A percentile compares a stretch with the other conserved stretches of the same genome.
Conservation (phyloP, 2,329 filamentous ascomycete species). For the Graphium sp. region DNA sequence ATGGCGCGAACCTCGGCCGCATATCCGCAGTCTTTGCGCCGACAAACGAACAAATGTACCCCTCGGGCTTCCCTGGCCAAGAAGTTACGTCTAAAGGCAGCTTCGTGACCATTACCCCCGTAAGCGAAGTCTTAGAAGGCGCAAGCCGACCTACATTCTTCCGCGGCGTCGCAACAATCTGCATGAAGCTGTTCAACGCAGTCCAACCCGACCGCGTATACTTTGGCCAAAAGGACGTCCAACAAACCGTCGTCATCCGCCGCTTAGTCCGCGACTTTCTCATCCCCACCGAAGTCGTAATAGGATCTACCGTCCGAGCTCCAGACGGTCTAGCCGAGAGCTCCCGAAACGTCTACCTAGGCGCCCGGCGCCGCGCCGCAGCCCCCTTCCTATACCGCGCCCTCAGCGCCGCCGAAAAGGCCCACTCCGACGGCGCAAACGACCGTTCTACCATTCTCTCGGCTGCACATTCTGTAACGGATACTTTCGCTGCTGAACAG, state of each 20-base stretch:
- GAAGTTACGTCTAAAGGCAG: conserved; percentile 63
- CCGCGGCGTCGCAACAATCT: conserved; percentile 86
- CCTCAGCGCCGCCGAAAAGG: conserved; percentile 51
- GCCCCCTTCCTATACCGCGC: conserved; percentile 58
- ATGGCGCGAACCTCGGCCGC: conserved; percentile 43
- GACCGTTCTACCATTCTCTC: conserved; percentile 53
- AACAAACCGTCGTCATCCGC: conserved; percentile 83
- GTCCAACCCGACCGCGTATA: conserved; percentile 54
- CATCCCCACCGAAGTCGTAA: conserved; percentile 55
- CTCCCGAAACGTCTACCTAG: conserved; percentile 87
- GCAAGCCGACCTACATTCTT: conserved; percentile 85
- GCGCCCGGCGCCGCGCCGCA: conserved; percentile 50
- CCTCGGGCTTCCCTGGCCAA: conserved; percentile 56
- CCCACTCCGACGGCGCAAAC: conserved; percentile 37
- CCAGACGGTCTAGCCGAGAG: conserved; percentile 75
- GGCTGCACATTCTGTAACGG: conserved; percentile 46
- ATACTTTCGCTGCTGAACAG: conserved; percentile 41
- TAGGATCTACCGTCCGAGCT: conserved; percentile 63
- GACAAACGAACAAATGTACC: conserved; percentile 72
- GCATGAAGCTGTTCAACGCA: conserved; percentile 54
- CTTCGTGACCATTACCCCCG: conserved; percentile 81
- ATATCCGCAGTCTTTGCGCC: conserved; percentile 80
- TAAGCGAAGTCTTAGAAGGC: conserved; percentile 70
- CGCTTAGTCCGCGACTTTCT: conserved; percentile 81
- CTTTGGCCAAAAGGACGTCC: conserved; percentile 95